Conservation (phyloP, 352 stramenopile species). For the Pythium dissimile region DNA sequence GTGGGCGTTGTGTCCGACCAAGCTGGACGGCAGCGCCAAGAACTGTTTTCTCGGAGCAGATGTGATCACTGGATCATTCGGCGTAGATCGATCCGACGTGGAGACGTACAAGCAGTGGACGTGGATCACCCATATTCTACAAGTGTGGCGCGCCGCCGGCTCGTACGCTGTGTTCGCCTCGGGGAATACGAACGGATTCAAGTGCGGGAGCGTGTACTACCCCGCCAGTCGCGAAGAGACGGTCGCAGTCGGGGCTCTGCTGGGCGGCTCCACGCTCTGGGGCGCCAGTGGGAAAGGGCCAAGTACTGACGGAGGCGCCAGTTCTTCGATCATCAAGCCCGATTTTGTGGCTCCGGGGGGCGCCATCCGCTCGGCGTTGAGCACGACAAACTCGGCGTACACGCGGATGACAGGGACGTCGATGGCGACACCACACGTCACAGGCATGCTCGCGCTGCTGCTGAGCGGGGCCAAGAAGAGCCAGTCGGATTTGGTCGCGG, state of each 20-base stretch:
- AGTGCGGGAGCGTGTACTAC: conserved; percentile 69
- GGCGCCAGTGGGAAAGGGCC: conserved; percentile 68
- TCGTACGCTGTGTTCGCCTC: conserved; percentile 61
- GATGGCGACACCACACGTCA: conserved; percentile 72
- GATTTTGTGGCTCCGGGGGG: conserved; percentile 73
- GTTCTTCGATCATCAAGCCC: conserved; percentile 51
- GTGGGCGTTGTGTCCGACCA: conserved; percentile 67
- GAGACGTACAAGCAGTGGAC: conserved; percentile 44
- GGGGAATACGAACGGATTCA: conserved; percentile 69
- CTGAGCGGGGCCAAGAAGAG: conserved; percentile 30
- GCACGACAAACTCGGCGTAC: conserved; percentile 48
- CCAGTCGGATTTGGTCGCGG: conserved; percentile 30
- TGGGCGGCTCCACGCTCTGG: conserved; percentile 58
- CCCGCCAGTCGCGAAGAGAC: conserved; percentile 48
- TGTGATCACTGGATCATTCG: conserved; percentile 67
- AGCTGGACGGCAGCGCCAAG: conserved; percentile 33
- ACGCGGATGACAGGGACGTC: conserved; percentile 68
- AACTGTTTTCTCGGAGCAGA: conserved; percentile 62
- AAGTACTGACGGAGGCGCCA: conserved; percentile 8
- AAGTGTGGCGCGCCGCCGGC: conserved; percentile 47
- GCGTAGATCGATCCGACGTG: conserved; percentile 43
- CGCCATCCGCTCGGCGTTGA: conserved; percentile 62
- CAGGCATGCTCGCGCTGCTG: conserved; percentile 55
- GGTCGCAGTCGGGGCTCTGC: conserved; percentile 57
- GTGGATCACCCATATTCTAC: conserved; percentile 52